Evolutionary conservation across 2,329 filamentous ascomycete genomes (phyloP).

Genomic region (Orbilia brochopaga): DNA sequence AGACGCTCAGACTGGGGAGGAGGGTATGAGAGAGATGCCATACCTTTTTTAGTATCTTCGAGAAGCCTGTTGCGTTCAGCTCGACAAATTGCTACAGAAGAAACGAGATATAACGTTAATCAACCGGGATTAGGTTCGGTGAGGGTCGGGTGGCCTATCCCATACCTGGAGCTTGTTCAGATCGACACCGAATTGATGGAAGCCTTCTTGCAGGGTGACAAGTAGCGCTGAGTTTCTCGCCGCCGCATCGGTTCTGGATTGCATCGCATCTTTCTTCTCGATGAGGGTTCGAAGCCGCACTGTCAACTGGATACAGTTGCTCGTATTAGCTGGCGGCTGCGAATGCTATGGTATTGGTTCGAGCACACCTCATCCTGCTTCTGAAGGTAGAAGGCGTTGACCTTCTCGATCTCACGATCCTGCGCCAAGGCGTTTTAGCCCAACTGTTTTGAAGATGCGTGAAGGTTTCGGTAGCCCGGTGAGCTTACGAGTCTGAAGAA

Average conservation of each 20-base stretch:
- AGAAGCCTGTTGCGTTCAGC: constrained; percentile 96
- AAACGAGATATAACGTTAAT: constrained; percentile 15
- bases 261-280: constrained; percentile 91
- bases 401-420: constrained; percentile 98
- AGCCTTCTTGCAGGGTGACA: constrained; percentile 91
- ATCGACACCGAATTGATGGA: constrained; percentile 95
- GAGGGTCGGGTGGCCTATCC: background rate
- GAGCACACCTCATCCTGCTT: constrained; percentile 87
- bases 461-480: background rate
- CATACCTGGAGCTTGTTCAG: constrained; percentile 83
- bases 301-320: constrained; percentile 71
- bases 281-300: constrained; percentile 87
- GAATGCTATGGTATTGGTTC: background rate
- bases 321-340: constrained; percentile 9
- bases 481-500: constrained; percentile 88
- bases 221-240: constrained; percentile 92
- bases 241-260: constrained; percentile 75
- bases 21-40: constrained; percentile 47
- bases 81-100: constrained; percentile 91
- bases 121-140: background rate
- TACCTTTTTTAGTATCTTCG: constrained; percentile 96
- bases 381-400: constrained; percentile 96
- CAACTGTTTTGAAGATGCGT: background rate
- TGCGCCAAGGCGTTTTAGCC: constrained; percentile 58
- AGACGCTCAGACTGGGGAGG: constrained; percentile 14